Evolutionary conservation across 768 basidiomycete species (phyloP).

Genomic region (Lactarius tabidus): DNA sequence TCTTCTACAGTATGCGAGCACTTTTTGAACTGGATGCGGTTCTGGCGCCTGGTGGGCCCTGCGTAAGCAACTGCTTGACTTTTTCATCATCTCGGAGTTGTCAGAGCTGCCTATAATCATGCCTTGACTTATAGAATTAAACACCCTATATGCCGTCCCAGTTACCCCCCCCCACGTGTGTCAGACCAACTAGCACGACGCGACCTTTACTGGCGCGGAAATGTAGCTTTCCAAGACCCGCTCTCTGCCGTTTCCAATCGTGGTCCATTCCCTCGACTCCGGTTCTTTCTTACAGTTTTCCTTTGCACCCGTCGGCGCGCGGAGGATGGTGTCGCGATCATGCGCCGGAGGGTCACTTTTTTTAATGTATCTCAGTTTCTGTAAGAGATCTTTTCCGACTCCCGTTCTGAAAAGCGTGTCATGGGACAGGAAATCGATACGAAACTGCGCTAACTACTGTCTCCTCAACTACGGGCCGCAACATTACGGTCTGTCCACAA

Average conservation of each 20-base stretch:
- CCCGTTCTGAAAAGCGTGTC: background rate
- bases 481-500: background rate
- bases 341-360: constrained; percentile 1
- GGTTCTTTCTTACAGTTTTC: background rate
- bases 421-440: background rate
- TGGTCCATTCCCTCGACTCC: background rate
- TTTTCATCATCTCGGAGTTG: background rate
- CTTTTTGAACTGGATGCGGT: background rate
- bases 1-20: background rate
- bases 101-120: too few relatives aligned
- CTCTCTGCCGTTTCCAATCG: background rate
- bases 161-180: background rate
- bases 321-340: background rate
- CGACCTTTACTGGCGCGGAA: background rate
- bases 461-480: background rate
- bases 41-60: background rate
- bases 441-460: background rate
- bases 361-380: background rate
- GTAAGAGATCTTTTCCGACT: too few relatives aligned
- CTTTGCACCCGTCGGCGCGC: background rate
- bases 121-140: background rate
- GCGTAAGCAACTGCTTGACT: background rate
- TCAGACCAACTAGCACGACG: background rate
- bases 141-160: background rate
- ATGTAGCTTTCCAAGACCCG: background rate